Base-by-base conservation (phyloP, 495 filamentous ascomycete species). In the Umbilicaria muhlenbergii region DNA sequence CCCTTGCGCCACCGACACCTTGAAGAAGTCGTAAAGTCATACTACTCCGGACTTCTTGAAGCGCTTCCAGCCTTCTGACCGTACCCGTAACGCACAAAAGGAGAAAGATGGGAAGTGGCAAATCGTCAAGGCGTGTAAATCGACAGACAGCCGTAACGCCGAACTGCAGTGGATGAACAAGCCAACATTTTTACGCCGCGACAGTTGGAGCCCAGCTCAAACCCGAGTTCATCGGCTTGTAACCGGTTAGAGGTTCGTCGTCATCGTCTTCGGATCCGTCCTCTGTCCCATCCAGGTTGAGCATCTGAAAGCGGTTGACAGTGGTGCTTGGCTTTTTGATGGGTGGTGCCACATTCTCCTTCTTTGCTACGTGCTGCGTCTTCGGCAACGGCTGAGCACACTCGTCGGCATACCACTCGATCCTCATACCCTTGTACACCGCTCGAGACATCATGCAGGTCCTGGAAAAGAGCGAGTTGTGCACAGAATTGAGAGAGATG, bases 361-460 rank as follows among this genome's bases (percentile, higher is more conserved):
- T 67, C 19, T 57, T 59, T 33, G 48, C 41, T 39, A 46, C 56
- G 32, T 40, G 31, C 16, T 49, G 46, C 38, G 46, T 51, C 48
- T 62, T 55, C 34, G 67, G 63, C 3, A 81, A 58, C 15, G 81
- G 69, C 44, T 73, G 70, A 18, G 74, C 73, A 52, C 86, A 93
- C 41, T 89, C 82, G 48, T 93, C 86, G 0, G 64, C 61, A 46
- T 71, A 78, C 66, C 77, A 91, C 16, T 77, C 73, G 51, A 93
- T 78, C 44, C 69, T 76, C 50, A 70, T 75, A 21, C 76, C 74
- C 52, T 83, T 84, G 64, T 92, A 92, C n/a, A 60, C 70, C 53
- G 60, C 54, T 13, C 83, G 68, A 47, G 80, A 86, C 72, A 81
- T 77, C 76, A 92, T 80, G 59, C 83, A 91, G 5, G 74, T 80